phyloP scores from a whole-genome alignment of 192 early-diverging fungal species.

The Entomortierella beljakovae region DNA sequence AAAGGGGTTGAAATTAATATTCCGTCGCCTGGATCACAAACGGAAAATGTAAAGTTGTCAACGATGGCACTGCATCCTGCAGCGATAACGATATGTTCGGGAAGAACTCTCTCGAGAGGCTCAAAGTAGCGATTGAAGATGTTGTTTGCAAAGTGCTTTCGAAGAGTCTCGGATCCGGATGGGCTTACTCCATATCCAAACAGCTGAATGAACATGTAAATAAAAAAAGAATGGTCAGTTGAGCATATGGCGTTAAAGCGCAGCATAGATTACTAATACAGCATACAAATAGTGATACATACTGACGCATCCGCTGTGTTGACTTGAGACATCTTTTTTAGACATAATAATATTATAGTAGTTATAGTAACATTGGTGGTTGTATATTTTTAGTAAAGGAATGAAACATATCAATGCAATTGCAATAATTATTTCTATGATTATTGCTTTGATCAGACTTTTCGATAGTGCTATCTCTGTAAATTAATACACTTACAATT shows the following conservation, averaged over 20 bases:
- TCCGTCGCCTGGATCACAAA: conserved; percentile 78
- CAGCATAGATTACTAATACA: no score
- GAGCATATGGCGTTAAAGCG: background rate
- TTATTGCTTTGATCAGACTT: no score
- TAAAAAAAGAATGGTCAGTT: background rate
- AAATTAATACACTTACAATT: conserved; percentile 57
- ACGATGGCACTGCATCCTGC: conserved; percentile 78
- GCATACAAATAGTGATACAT: no score
- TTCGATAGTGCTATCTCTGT: no score
- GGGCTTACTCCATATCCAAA: conserved; percentile 58
- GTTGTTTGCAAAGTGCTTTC: conserved; percentile 67
- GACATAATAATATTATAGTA: no score
- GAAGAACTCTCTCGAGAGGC: conserved; percentile 53
- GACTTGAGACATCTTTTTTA: no score
- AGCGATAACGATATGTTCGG: conserved; percentile 68
- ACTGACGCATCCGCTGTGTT: no score
- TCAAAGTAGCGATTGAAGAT: conserved; percentile 74
- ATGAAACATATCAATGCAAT: no score
- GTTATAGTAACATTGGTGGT: no score
- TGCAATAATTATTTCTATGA: no score
- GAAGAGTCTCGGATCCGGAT: conserved; percentile 67
- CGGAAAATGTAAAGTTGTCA: conserved; percentile 69
- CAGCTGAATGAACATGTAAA: conserved; percentile 34
- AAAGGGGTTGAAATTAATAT: conserved; percentile 80
- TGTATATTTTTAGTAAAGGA: no score